Evolutionary conservation across 495 filamentous ascomycete species (phyloP).

Genomic region (Sporormia fimetaria): DNA sequence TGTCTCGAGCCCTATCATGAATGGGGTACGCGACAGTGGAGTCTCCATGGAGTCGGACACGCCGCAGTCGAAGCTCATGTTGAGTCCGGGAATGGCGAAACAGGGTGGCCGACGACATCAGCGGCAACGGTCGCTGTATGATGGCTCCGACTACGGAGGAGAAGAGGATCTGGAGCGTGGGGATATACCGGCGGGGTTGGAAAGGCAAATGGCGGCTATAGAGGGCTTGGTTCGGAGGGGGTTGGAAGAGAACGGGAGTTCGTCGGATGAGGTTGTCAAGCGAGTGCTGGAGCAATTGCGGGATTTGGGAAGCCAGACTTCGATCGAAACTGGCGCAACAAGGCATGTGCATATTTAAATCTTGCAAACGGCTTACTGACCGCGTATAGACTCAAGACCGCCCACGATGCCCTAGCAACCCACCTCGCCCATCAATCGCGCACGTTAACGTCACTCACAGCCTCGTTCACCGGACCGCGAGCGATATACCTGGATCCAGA

Average conservation of each 20-base stretch:
- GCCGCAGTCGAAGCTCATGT: conserved; percentile 7
- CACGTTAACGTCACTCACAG: conserved; percentile 66
- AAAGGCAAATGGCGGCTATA: conserved; percentile 64
- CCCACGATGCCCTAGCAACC: conserved; percentile 71
- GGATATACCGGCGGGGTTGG: conserved; percentile 60
- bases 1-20: background rate
- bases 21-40: conserved; percentile 20
- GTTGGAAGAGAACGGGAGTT: conserved; percentile 57
- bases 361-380: background rate
- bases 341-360: conserved; percentile 41
- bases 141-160: conserved; percentile 48
- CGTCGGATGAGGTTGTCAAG: conserved; percentile 55
- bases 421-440: conserved; percentile 79
- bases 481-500: conserved; percentile 38
- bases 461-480: conserved; percentile 52
- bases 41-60: conserved; percentile 20
- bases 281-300: conserved; percentile 61
- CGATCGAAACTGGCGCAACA: conserved; percentile 67
- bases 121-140: conserved; percentile 42
- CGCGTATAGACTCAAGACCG: conserved; percentile 61
- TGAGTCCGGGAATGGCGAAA: conserved; percentile 21
- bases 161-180: conserved; percentile 62
- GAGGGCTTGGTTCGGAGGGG: conserved; percentile 63
- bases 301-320: conserved; percentile 70
- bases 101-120: conserved; percentile 36